Evolutionary conservation across 768 basidiomycete species (phyloP).

Genomic region (Flagelloscypha sp.): DNA sequence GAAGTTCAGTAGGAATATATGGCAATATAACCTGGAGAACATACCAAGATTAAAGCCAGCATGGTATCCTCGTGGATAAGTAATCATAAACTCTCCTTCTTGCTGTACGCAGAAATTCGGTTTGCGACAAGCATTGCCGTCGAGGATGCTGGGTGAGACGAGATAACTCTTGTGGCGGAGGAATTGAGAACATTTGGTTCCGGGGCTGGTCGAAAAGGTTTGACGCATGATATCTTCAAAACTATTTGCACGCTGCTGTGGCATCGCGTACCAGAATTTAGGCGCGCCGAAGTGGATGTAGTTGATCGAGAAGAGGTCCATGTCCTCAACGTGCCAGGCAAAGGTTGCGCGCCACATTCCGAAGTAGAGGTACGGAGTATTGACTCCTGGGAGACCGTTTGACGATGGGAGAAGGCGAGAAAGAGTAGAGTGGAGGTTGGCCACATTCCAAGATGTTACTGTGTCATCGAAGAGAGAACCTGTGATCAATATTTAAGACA

Average conservation of each 20-base stretch:
- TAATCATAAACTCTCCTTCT: slow-evolving; percentile 93
- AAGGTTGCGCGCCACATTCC: slow-evolving; percentile 99
- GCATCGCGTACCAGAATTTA: slow-evolving; percentile 95
- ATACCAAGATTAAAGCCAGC: slow-evolving; percentile 94
- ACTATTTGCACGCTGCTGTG: slow-evolving; percentile 71
- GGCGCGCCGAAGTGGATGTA: slow-evolving; percentile 98
- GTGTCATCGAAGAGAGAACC: slow-evolving; percentile 67
- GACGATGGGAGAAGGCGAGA: slow-evolving; percentile 67
- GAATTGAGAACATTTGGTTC: slow-evolving; percentile 82
- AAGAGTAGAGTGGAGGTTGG: slow-evolving; percentile 77
- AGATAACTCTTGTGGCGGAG: slow-evolving; percentile 94
- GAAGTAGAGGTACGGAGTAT: slow-evolving; percentile 95
- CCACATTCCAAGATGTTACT: slow-evolving; percentile 91
- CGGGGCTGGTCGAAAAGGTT: slow-evolving; percentile 35
- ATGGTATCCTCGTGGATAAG: slow-evolving; percentile 91
- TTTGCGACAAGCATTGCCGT: slow-evolving; percentile 62
- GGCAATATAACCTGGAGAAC: no score
- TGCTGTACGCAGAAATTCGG: slow-evolving; percentile 90
- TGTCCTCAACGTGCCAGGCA: slow-evolving; percentile 99
- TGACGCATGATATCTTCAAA: slow-evolving; percentile 90
- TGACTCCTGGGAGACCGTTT: slow-evolving; percentile 82
- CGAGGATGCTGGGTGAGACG: slow-evolving; percentile 77
- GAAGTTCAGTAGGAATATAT: no score
- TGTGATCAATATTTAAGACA: slow-evolving; percentile 16
- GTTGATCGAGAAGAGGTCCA: slow-evolving; percentile 98